phyloP scores from a whole-genome alignment of 805 yeast species.

The Teunomyces barrocoloradensis region DNA sequence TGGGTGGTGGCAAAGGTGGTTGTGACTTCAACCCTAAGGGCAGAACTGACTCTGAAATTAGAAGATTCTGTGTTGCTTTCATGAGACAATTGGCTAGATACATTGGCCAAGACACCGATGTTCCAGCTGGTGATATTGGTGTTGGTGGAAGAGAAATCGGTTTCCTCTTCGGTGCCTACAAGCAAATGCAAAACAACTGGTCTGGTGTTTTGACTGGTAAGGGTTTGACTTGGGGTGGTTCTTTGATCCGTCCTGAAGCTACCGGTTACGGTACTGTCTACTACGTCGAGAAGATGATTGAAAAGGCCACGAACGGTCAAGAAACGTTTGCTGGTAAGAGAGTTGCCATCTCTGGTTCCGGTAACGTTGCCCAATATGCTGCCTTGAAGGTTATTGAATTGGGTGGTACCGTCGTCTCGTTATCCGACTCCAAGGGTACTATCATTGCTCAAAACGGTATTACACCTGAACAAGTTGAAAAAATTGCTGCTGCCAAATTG shows the following conservation, averaged over 20 bases:
- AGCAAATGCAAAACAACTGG: slow-evolving; percentile 84
- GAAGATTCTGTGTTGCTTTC: slow-evolving; percentile 94
- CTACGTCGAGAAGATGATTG: slow-evolving; percentile 97
- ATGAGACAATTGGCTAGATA: slow-evolving; percentile 94
- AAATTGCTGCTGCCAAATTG: slow-evolving; percentile 74
- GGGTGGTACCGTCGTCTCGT: slow-evolving; percentile 91
- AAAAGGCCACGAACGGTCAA: slow-evolving; percentile 84
- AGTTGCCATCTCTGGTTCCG: slow-evolving; percentile 96
- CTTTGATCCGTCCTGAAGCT: slow-evolving; percentile 98
- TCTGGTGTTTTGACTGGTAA: slow-evolving; percentile 98
- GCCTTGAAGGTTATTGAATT: slow-evolving; percentile 96
- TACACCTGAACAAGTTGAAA: slow-evolving; percentile 74
- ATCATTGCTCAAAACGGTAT: slow-evolving; percentile 79
- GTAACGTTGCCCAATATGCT: slow-evolving; percentile 99
- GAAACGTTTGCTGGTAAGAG: slow-evolving; percentile 90
- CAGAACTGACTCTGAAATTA: slow-evolving; percentile 86
- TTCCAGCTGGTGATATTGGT: slow-evolving; percentile 99
- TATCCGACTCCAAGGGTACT: slow-evolving; percentile 93
- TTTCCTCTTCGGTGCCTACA: slow-evolving; percentile 95
- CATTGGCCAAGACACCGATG: slow-evolving; percentile 97
- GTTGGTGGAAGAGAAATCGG: slow-evolving; percentile 97
- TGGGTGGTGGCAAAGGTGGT: slow-evolving; percentile 99
- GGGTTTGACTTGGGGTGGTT: slow-evolving; percentile 98
- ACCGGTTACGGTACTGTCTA: slow-evolving; percentile 97
- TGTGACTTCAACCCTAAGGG: slow-evolving; percentile 97